Percentiles rank a stretch among this genome's conserved stretches.
phyloP scores from a whole-genome alignment of 108 stramenopile genomes.

The Parietichytrium sp. region DNA sequence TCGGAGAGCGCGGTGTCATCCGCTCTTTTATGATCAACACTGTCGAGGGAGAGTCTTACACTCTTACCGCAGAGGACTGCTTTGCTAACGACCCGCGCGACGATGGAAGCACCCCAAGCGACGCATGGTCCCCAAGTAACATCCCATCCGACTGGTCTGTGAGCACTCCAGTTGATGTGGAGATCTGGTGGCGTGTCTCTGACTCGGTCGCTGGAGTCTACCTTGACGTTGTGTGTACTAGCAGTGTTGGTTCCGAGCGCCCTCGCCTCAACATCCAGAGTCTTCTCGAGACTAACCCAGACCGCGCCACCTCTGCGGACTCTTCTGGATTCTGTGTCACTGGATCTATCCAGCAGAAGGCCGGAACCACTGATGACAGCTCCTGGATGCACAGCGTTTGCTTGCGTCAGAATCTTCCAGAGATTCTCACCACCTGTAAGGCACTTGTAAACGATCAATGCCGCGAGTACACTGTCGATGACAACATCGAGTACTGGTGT shows the following conservation, averaged over 20 bases:
- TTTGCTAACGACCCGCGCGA: conserved; percentile 5
- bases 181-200: not conserved
- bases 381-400: not conserved
- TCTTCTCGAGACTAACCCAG: not conserved
- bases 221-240: not conserved
- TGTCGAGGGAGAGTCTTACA: conserved; percentile 29
- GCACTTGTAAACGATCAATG: not conserved
- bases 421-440: conserved; percentile 37
- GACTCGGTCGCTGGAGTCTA: not conserved
- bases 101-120: not conserved
- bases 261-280: not conserved
- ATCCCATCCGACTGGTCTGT: not conserved
- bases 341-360: not conserved
- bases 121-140: not conserved
- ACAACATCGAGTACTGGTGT: conserved; percentile 24
- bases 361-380: not conserved
- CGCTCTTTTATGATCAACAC: not conserved
- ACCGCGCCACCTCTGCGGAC: not conserved
- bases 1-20: conserved; percentile 37
- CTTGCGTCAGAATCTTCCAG: not conserved
- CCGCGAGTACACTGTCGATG: not conserved
- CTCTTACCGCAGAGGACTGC: conserved; percentile 15
- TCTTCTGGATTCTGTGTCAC: not conserved
- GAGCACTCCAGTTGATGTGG: conserved; percentile 25
- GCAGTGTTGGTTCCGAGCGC: not conserved